Base-by-base conservation (phyloP, 805 yeast species). In the Metschnikowia similis region DNA sequence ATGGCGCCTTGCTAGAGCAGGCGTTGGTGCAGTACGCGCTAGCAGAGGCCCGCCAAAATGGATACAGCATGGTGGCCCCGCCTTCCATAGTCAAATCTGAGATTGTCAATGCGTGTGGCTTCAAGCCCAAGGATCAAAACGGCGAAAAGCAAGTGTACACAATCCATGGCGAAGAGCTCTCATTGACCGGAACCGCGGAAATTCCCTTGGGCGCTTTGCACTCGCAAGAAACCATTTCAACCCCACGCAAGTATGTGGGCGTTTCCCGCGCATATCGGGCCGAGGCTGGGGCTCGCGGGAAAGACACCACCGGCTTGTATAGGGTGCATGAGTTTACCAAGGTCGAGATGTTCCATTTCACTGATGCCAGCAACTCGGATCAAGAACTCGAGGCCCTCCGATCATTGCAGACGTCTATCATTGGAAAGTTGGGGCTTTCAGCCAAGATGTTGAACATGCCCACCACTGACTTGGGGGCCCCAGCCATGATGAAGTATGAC, bases 261-360 rank as follows among this genome's bases (percentile, higher is more conserved):
- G 75, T 89, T 1, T 85, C 95, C 48, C 75, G 97, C 55, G 82
- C 96, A 54, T 94, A 84, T 63, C 75, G 99, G 54, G 96, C 97
- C 0, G 99, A 94, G 64, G 99, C 99, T 0, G 99, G 98, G 2
- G 94, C 98, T 1, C 79, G 96, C 49, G 99, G 99, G 1, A 81
- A 81, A 56, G 97, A 89, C 56, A 89, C 97, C 0, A 83, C 85
- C 58, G 99, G 99, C 0, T 72, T 94, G 1, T 94, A 94, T 59
- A 74, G 99, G 39, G 97, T 94, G 26, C 99, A 94, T 64, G 99
- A 94, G 69, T 94, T 94, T 66, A 88, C 96, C 9, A 94, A 94
- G 65, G 96, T 94, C 1, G 99, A 94, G 64, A 69, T 94, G 48
- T 94, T 92, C 60, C 84, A 84, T 47, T 74, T 52, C 84, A 94